A percentile compares a stretch with the other conserved stretches of the same genome.
These are phyloP conservation scores for Bremia lactucae DNA, from an alignment of 352 stramenopile genomes.

Conservation along the genomic window DNA sequence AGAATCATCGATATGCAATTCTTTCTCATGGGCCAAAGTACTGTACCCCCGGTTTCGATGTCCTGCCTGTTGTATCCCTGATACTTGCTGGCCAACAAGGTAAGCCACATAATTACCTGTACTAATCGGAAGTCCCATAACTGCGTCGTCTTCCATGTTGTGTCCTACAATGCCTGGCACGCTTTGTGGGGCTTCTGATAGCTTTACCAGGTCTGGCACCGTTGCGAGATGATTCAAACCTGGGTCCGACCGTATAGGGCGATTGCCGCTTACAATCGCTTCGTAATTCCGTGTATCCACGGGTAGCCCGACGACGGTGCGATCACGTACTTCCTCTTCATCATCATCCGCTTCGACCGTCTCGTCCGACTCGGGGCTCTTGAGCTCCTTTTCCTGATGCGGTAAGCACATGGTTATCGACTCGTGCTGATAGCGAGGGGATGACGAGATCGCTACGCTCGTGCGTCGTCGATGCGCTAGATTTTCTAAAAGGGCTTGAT, in stretches of 20 bases:
- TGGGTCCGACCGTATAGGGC: slow-evolving; percentile 16
- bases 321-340: slow-evolving; percentile 20
- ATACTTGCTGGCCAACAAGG: slow-evolving; percentile 20
- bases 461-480: slow-evolving; percentile 12
- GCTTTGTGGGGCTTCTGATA: neutral
- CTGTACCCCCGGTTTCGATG: slow-evolving; percentile 44
- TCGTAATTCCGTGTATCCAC: slow-evolving; percentile 44
- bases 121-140: slow-evolving; percentile 48
- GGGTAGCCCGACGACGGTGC: slow-evolving; percentile 33
- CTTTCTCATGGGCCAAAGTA: slow-evolving; percentile 27
- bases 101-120: slow-evolving; percentile 49
- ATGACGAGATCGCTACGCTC: slow-evolving; percentile 6
- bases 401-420: slow-evolving; percentile 13
- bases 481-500: slow-evolving; percentile 41
- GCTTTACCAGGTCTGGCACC: too few species aligned
- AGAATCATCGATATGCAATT: slow-evolving; percentile 30
- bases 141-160: slow-evolving; percentile 25
- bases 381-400: slow-evolving; percentile 1
- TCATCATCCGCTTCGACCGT: slow-evolving; percentile 11
- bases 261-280: slow-evolving; percentile 21
- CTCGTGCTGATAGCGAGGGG: slow-evolving; percentile 8
- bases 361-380: slow-evolving; percentile 3
- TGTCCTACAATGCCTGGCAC: slow-evolving; percentile 3
- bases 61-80: slow-evolving; percentile 18
- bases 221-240: slow-evolving; percentile 15